Evolutionary conservation across 768 basidiomycete species (phyloP).

Genomic region (Kwoniella heveanensis): DNA sequence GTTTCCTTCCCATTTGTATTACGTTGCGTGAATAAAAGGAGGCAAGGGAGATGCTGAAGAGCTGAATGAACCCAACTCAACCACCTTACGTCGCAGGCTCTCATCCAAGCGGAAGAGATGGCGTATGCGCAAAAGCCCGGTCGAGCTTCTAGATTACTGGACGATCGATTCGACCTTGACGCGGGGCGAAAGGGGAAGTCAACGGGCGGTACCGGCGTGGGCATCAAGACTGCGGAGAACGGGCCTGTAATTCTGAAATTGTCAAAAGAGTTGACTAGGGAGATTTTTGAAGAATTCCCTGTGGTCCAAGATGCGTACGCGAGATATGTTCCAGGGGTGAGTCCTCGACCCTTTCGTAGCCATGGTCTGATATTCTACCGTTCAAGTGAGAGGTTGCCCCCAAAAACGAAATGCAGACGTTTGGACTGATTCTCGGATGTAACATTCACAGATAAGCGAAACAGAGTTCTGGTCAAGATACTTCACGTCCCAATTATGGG

Average conservation of each 20-base stretch:
- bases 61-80: too few relatives aligned
- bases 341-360: too few relatives aligned
- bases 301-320: constrained; percentile 88
- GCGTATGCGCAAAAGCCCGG: constrained; percentile 54
- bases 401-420: too few relatives aligned
- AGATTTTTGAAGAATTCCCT: constrained; percentile 97
- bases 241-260: constrained; percentile 56
- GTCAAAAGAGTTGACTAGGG: constrained; percentile 71
- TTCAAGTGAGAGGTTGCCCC: too few relatives aligned
- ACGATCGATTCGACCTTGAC: constrained; percentile 63
- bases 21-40: too few relatives aligned
- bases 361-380: too few relatives aligned
- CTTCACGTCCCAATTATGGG: constrained; percentile 93
- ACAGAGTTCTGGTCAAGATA: constrained; percentile 96
- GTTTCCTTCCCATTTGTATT: too few relatives aligned
- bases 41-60: too few relatives aligned
- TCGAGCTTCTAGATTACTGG: constrained; percentile 53
- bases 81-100: constrained; percentile 35
- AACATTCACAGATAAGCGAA: constrained; percentile 71
- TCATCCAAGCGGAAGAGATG: constrained; percentile 51
- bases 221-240: constrained; percentile 76
- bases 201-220: constrained; percentile 60
- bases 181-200: constrained; percentile 76
- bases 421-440: too few relatives aligned
- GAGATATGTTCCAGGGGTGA: constrained; percentile 84